A percentile compares a stretch with the other conserved stretches of the same genome.
Evolutionary conservation across 306 rosid species (phyloP).

Genomic region (Quercus suber): DNA sequence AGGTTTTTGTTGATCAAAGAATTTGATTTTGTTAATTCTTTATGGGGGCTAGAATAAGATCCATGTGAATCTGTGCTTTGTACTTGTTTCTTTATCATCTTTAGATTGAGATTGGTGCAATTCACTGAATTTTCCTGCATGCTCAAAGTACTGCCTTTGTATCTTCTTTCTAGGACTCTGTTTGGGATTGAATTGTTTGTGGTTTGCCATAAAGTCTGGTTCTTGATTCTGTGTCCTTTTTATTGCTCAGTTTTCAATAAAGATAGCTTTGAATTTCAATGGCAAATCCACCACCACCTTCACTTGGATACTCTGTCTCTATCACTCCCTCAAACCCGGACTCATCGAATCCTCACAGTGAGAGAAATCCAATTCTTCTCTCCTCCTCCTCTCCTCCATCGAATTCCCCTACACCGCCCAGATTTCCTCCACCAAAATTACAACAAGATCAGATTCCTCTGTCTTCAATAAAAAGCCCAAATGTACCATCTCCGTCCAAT

Average conservation of each 20-base stretch:
- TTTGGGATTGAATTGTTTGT: conserved; percentile 19
- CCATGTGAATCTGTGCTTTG: conserved; percentile 22
- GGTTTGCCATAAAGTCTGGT: conserved; percentile 27
- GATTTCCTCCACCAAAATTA: conserved; percentile 59
- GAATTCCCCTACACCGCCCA: conserved; percentile 38
- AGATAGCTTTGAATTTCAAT: conserved; percentile 31
- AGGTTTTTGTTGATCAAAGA: conserved; percentile 19
- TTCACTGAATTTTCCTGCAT: not conserved
- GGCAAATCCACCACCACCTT: conserved; percentile 70
- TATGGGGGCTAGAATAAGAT: conserved; percentile 21
- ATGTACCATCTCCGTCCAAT: conserved; percentile 54
- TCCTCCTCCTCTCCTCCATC: conserved; percentile 45
- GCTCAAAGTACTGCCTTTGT: not conserved
- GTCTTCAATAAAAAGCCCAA: conserved; percentile 44
- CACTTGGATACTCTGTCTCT: conserved; percentile 47
- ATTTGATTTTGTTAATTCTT: conserved; percentile 5
- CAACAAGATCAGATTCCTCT: conserved; percentile 65
- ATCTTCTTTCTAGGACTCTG: not conserved
- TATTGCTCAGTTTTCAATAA: conserved; percentile 10
- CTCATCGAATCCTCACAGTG: conserved; percentile 38
- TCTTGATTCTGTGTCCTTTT: conserved; percentile 33
- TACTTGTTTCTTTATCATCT: conserved; percentile 17
- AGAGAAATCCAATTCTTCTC: conserved; percentile 41
- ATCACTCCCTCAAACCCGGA: conserved; percentile 43
- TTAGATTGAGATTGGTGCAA: conserved; percentile 4